Percentiles rank a stretch among this genome's conserved stretches.
phyloP scores from a whole-genome alignment of 2,329 filamentous ascomycete genomes.

The Fusarium phyllophilum region DNA sequence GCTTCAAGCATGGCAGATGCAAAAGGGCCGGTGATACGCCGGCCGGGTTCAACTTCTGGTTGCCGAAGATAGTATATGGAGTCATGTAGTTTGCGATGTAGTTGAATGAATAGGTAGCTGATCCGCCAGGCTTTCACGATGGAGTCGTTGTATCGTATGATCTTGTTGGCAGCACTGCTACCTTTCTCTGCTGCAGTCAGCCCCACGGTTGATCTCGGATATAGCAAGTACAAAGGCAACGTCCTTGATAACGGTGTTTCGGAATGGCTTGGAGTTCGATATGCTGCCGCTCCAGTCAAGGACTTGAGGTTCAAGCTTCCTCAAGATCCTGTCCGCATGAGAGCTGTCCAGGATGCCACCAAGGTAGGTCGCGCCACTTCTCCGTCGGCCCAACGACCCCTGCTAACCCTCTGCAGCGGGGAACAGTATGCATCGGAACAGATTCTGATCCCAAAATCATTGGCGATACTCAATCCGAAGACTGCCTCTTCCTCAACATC shows the following conservation, averaged over 20 bases:
- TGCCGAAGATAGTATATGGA: not conserved
- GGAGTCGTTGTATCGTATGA: not conserved
- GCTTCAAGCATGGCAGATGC: not conserved
- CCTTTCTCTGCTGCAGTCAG: constrained; percentile 17
- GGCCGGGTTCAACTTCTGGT: constrained; percentile 1
- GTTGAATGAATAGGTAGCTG: not conserved
- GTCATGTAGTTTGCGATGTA: too few species aligned
- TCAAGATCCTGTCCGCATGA: constrained; percentile 63
- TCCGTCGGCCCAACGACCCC: not conserved
- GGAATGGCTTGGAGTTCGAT: constrained; percentile 80
- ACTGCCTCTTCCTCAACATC: constrained; percentile 76
- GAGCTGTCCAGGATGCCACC: constrained; percentile 63
- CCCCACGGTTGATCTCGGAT: constrained; percentile 67
- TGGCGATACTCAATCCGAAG: constrained; percentile 59
- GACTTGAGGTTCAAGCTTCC: constrained; percentile 74
- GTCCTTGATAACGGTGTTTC: constrained; percentile 66
- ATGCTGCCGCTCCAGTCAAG: constrained; percentile 75
- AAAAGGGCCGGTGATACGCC: not conserved
- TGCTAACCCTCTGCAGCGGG: constrained; percentile 33
- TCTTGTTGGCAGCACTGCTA: constrained; percentile 4
- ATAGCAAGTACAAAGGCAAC: constrained; percentile 72
- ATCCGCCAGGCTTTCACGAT: not conserved
- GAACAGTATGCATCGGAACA: constrained; percentile 47
- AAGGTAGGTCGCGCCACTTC: constrained; percentile 51
- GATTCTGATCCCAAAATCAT: constrained; percentile 25